These are phyloP conservation scores for Leccinum insolens DNA, from an alignment of 1,284 basidiomycete genomes.

Conservation along the genomic window DNA sequence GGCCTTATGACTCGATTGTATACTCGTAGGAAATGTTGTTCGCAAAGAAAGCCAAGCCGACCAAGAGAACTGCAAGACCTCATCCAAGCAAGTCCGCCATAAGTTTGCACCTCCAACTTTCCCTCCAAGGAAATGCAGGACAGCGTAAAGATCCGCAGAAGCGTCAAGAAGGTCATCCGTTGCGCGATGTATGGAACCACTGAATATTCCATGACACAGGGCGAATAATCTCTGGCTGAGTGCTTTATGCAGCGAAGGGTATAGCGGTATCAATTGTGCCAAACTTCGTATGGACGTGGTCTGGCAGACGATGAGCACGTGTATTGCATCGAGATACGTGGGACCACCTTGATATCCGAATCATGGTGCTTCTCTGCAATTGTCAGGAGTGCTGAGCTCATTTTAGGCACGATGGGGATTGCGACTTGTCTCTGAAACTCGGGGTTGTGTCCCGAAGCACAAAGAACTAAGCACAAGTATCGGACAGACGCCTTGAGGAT, in stretches of 20 bases:
- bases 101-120: conserved; percentile 71
- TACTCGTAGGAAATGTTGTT: conserved; percentile 51
- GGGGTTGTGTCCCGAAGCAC: conserved; percentile 52
- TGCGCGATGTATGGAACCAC: conserved; percentile 51
- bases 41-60: conserved; percentile 57
- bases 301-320: conserved; percentile 40
- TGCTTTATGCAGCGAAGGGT: conserved; percentile 66
- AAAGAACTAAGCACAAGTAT: conserved; percentile 63
- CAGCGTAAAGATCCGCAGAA: conserved; percentile 58
- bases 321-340: not conserved
- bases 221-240: conserved; percentile 52
- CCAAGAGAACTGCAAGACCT: conserved; percentile 65
- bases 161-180: conserved; percentile 47
- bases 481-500: conserved; percentile 61
- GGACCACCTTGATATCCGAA: conserved; percentile 48
- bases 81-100: conserved; percentile 76
- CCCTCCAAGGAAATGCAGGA: conserved; percentile 70
- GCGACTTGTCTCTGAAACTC: conserved; percentile 81
- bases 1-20: conserved; percentile 18
- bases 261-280: conserved; percentile 57
- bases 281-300: conserved; percentile 54
- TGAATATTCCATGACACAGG: conserved; percentile 56
- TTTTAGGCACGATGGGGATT: conserved; percentile 71
- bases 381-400: conserved; percentile 56
- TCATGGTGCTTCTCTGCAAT: conserved; percentile 56